Base-by-base conservation (phyloP, 768 basidiomycete species). In the Coprinopsis marcescibilis region DNA sequence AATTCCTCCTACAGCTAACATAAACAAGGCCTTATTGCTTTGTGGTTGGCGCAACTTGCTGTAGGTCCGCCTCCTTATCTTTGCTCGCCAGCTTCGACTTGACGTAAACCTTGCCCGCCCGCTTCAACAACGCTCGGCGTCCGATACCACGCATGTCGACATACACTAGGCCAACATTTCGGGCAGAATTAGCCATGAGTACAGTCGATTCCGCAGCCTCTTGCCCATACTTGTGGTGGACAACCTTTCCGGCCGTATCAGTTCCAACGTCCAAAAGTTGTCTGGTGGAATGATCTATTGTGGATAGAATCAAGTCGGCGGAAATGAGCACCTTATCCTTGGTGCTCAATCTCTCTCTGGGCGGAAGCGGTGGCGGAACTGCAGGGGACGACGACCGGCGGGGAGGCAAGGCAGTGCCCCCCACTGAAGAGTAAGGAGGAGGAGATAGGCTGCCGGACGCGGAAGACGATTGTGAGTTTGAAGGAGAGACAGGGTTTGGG, bases 121-220 rank as follows among this genome's bases (percentile, higher is more conserved):
- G 75, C 67, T 72, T 83, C 58, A 90, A 61, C 43, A 90, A 60
- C 11, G 85, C 87, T 37, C 77, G 68, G 47, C 85, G 68, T 7
- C 85, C 86, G 29, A 90, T 77, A 0, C 86, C 85, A 1, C 72
- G 64, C 69, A 84, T 72, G 59, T 89, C 87, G 32, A 89, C 74
- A 62, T 89, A 90, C 17, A 90, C 82, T 29, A 89, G 67, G 3
- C 75, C 81, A 11, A 86, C 78, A 62, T 89, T 89, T 50, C 77
- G 69, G 26, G 81, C 82, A 0, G 81, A 79, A 6, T 79, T 81
- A 4, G 82, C 77, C 48, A 83, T 65, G 43, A 85, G 64, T 40
- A 72, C 61, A 1, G 81, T 78, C 15, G 73, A 77, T 36, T 80
- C 69, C 8, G 71, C 82, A 5, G 80, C 83, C 42, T 83, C 79